phyloP scores from a whole-genome alignment of 2,329 filamentous ascomycete genomes.

The Trichophyton benhamiae region DNA sequence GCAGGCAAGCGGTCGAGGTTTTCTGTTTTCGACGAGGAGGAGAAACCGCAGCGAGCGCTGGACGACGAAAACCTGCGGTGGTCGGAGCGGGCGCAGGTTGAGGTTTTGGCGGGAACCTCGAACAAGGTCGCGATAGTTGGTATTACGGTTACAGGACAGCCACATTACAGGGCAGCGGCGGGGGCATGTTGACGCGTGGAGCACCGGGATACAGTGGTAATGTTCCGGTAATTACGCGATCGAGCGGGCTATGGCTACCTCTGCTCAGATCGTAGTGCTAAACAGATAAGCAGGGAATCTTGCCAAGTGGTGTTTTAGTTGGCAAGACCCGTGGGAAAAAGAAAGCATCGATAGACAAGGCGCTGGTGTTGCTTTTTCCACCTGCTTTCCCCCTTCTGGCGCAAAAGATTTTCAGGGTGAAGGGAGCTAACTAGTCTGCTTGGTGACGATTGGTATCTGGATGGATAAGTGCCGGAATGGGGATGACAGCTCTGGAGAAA shows the following conservation, averaged over 20 bases:
- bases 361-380: background rate
- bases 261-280: background rate
- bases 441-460: background rate
- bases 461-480: too few relatives aligned
- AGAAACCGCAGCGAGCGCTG: background rate
- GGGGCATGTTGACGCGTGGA: too few relatives aligned
- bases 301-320: conserved; percentile 2
- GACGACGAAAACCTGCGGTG: conserved; percentile 1
- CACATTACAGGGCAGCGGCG: background rate
- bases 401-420: background rate
- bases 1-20: background rate
- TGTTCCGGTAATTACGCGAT: background rate
- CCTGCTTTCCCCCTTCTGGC: background rate
- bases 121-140: background rate
- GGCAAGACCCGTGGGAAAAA: background rate
- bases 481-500: background rate
- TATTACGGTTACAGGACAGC: background rate
- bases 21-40: background rate
- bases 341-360: background rate
- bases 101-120: background rate
- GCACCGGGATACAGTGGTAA: background rate
- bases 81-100: background rate
- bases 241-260: background rate
- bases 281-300: conserved; percentile 2
- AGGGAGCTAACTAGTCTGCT: background rate